Percentiles rank a stretch among this genome's conserved stretches.
phyloP scores from a whole-genome alignment of 2,329 filamentous ascomycete species.

The Xylaria sp. region DNA sequence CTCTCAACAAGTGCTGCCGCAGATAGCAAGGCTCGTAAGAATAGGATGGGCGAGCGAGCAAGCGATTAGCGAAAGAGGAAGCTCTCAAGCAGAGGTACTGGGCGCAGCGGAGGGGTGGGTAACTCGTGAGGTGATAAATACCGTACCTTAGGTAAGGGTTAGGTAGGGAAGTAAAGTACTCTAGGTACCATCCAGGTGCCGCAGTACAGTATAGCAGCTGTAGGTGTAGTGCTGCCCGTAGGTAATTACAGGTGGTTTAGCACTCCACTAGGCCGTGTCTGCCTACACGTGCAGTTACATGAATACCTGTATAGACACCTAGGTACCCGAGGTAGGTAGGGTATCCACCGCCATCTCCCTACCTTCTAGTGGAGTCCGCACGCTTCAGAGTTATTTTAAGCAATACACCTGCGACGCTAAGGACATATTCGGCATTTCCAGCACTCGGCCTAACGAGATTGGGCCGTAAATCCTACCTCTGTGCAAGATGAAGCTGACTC shows the following conservation, averaged over 20 bases:
- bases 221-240: neutral
- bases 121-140: slow-evolving; percentile 32
- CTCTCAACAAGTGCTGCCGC: slow-evolving; percentile 14
- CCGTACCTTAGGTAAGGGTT: slow-evolving; percentile 20
- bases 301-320: neutral
- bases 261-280: neutral
- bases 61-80: slow-evolving; percentile 42
- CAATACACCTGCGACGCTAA: slow-evolving; percentile 15
- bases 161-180: slow-evolving; percentile 6
- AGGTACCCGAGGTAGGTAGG: neutral
- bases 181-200: slow-evolving; percentile 12
- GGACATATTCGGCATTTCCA: slow-evolving; percentile 13
- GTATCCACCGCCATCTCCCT: neutral
- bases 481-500: slow-evolving; percentile 28
- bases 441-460: slow-evolving; percentile 32
- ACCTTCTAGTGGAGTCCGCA: slow-evolving; percentile 17
- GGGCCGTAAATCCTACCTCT: slow-evolving; percentile 23
- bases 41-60: slow-evolving; percentile 16
- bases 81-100: slow-evolving; percentile 33
- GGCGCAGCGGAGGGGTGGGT: slow-evolving; percentile 34
- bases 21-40: slow-evolving; percentile 16
- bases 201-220: neutral
- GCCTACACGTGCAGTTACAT: neutral
- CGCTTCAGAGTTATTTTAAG: slow-evolving; percentile 36
- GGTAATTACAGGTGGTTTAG: neutral